Evolutionary conservation across 345 rosid genomes (phyloP), one percentile per base, ranked within the genome.

Genomic region (thale cress (Arabidopsis thaliana)): DNA sequence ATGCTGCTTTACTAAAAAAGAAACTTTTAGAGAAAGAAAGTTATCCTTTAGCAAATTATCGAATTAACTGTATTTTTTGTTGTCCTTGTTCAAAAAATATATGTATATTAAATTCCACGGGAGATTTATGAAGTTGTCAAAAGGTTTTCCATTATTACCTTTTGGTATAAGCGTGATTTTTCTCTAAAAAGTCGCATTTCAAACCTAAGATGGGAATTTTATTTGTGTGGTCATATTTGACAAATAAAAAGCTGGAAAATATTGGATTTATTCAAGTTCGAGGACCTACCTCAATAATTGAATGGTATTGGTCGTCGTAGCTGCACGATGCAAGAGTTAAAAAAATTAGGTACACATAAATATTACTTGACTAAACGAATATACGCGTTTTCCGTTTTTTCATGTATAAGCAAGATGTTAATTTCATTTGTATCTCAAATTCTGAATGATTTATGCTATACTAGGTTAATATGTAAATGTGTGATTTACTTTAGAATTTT

Each of bases 281-380:
- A 59, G 62, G 79, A 52, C 70, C 70, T 38, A 53, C 34, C 24
- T 23, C 23, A 36, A 55, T 70, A 45, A 37, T 70, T 46, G 59
- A 34, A 25, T 42, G 50, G 41, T 67, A 16, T 30, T 3, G 40
- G 42, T 57, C 11, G n/a, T 60, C 28, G 42, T 45, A 7, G 41
- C 4, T 32, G 12, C 11, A 7, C 1, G 48, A 56, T 64, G 61
- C 56, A 56, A 42, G 9, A 20, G 12, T 22, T 40, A 20, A 6
- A 48, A 16, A 59, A 36, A 28, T 6, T 25, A n/a, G 23, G n/a
- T 25, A 14, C 45, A 48, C 32, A 50, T 48, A 16, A 2, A n/a
- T 1, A 28, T 2, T 62, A 28, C 37, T 65, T 64, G 56, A 40
- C 45, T 65, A 44, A 44, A 63, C 24, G 5, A 28, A 44, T n/a